These are phyloP conservation scores for Paraconiothyrium brasiliense DNA, from an alignment of 2,329 filamentous ascomycete genomes.

Conservation along the genomic window DNA sequence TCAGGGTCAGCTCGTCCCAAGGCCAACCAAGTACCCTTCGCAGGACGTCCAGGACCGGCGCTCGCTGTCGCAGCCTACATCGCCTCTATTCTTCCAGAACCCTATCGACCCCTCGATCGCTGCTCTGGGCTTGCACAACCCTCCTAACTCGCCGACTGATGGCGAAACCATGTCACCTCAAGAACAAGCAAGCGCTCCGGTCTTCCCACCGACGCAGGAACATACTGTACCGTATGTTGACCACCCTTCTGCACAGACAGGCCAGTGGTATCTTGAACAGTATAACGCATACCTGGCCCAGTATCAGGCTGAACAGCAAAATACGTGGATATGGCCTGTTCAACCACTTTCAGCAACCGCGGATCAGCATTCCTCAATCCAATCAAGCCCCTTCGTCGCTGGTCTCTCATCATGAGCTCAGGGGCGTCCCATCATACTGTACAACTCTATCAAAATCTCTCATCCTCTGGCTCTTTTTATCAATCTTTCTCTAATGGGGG, in stretches of 20 bases:
- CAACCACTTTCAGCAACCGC: not conserved
- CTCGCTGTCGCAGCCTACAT: conserved; percentile 10
- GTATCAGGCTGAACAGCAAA: not conserved
- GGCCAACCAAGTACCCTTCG: conserved; percentile 16
- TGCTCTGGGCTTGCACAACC: not conserved
- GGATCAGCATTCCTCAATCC: not conserved
- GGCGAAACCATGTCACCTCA: not conserved
- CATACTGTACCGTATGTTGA: not conserved
- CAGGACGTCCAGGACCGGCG: conserved; percentile 11
- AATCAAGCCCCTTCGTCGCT: too few relatives aligned
- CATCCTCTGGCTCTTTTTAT: not conserved
- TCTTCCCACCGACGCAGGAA: not conserved
- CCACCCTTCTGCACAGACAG: not conserved
- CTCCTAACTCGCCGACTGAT: not conserved
- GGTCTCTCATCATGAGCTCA: too few relatives aligned
- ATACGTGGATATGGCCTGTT: conserved; percentile 6
- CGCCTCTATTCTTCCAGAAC: conserved; percentile 4
- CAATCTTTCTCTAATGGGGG: not conserved
- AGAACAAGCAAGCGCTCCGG: not conserved
- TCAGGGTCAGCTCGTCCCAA: conserved; percentile 23
- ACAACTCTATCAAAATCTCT: not conserved
- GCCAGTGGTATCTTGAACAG: not conserved
- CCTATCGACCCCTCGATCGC: conserved; percentile 8
- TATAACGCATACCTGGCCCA: not conserved
- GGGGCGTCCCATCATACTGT: not conserved